These are phyloP conservation scores for Cadophora sp. DNA, from an alignment of 2,329 filamentous ascomycete species.

Conservation along the genomic window DNA sequence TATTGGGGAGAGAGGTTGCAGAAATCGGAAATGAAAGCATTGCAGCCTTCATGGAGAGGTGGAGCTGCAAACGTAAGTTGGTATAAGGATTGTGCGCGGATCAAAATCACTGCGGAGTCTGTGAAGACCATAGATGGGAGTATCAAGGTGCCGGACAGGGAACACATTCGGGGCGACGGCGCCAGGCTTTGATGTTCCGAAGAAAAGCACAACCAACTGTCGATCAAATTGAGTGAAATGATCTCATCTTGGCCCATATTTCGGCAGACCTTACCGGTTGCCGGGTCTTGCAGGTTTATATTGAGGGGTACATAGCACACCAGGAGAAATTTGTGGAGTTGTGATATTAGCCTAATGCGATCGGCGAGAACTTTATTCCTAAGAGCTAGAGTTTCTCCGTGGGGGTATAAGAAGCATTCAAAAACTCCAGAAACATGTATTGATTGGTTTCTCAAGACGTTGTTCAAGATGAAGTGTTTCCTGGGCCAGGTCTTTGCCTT, in stretches of 20 bases:
- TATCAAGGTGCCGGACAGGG: background rate
- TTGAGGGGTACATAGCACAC: background rate
- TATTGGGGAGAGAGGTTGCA: constrained; percentile 3
- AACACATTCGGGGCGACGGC: background rate
- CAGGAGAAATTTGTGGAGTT: background rate
- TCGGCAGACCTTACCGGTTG: background rate
- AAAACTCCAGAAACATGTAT: background rate
- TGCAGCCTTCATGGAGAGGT: constrained; percentile 11
- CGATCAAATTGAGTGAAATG: no score
- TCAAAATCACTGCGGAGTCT: background rate
- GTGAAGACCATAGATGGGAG: constrained; percentile 9
- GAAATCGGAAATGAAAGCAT: constrained; percentile 8
- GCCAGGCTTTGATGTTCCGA: background rate
- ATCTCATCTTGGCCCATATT: background rate
- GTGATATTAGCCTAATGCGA: constrained; percentile 8
- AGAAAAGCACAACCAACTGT: background rate
- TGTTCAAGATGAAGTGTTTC: background rate
- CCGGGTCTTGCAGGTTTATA: background rate
- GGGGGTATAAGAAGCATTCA: background rate
- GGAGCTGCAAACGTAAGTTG: background rate
- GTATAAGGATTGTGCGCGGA: background rate
- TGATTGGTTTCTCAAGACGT: background rate
- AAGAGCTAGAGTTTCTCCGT: background rate
- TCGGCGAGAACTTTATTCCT: constrained; percentile 6
- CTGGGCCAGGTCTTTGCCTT: background rate